Evolutionary conservation across 2,329 filamentous ascomycete species (phyloP).

Genomic region (Aureobasidium namibiae): DNA sequence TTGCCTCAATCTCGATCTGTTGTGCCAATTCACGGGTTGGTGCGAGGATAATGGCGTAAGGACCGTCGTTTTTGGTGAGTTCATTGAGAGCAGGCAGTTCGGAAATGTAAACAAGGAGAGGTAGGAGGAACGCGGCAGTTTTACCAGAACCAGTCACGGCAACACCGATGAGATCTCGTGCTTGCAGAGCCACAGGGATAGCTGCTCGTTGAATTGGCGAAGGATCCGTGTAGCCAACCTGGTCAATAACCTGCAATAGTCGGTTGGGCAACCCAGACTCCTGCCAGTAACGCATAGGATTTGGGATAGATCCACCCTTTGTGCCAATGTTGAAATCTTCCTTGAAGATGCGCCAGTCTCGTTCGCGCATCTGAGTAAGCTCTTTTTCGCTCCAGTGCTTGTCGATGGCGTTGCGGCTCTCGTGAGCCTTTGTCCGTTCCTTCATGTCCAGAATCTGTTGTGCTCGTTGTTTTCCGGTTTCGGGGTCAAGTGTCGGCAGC

Average conservation of each 20-base stretch:
- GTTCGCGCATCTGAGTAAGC: constrained; percentile 86
- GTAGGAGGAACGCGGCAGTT: constrained; percentile 88
- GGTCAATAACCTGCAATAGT: constrained; percentile 71
- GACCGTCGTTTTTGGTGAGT: constrained; percentile 83
- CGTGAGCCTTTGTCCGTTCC: constrained; percentile 63
- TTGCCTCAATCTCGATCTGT: constrained; percentile 90
- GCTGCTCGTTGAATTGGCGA: constrained; percentile 87
- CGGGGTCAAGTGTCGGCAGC: constrained; percentile 65
- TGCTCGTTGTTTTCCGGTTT: constrained; percentile 68
- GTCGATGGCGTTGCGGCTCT: constrained; percentile 65
- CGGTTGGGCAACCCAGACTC: constrained; percentile 74
- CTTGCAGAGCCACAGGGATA: constrained; percentile 89
- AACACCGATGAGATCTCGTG: constrained; percentile 93
- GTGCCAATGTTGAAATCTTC: constrained; percentile 96
- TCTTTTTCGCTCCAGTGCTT: constrained; percentile 96
- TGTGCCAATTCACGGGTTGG: constrained; percentile 96
- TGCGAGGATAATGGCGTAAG: constrained; percentile 93
- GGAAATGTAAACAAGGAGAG: constrained; percentile 87
- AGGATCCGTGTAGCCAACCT: constrained; percentile 86
- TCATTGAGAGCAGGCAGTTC: constrained; percentile 80
- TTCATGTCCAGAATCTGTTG: constrained; percentile 80
- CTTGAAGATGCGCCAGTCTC: constrained; percentile 99
- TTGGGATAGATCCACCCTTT: constrained; percentile 84
- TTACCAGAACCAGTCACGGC: constrained; percentile 98
- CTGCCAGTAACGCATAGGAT: constrained; percentile 90